These are phyloP conservation scores for Ampelomyces quisqualis DNA, from an alignment of 2,329 filamentous ascomycete species.

Conservation along the genomic window DNA sequence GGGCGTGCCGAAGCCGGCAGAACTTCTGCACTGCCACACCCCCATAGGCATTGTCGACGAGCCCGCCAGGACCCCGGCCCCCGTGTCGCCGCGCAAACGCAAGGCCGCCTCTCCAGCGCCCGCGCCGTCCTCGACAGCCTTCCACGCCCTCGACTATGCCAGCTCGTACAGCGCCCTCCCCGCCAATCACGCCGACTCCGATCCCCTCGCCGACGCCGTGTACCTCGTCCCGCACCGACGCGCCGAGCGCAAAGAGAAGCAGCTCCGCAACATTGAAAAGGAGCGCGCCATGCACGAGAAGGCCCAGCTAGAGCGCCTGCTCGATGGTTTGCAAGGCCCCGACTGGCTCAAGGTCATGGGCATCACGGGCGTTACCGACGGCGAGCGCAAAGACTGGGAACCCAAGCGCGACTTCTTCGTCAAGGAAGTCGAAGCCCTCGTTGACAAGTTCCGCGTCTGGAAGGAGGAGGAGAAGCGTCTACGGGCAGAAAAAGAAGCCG, in stretches of 20 bases:
- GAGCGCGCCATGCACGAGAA: conserved; percentile 68
- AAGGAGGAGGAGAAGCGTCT: conserved; percentile 84
- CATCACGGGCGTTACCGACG: conserved; percentile 79
- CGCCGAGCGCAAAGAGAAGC: conserved; percentile 66
- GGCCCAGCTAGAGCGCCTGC: conserved; percentile 63
- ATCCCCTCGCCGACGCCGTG: conserved; percentile 58
- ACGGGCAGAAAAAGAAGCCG: conserved; percentile 73
- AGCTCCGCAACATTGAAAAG: conserved; percentile 66
- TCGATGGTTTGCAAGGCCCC: conserved; percentile 82
- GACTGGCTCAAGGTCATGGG: conserved; percentile 95
- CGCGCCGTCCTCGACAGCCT: conserved; percentile 34
- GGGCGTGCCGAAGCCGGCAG: conserved; percentile 75
- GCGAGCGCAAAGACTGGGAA: conserved; percentile 82
- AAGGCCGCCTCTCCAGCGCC: conserved; percentile 16
- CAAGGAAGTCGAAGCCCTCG: conserved; percentile 73
- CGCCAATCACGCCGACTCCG: conserved; percentile 41
- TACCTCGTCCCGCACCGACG: conserved; percentile 62
- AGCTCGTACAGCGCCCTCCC: conserved; percentile 38
- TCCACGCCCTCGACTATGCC: conserved; percentile 48
- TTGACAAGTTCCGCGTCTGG: conserved; percentile 88
- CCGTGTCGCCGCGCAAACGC: conserved; percentile 24
- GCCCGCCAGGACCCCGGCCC: conserved; percentile 35
- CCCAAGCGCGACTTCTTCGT: conserved; percentile 84
- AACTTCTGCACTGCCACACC: conserved; percentile 71
- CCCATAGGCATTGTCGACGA: conserved; percentile 70